Conservation (phyloP, 2,329 filamentous ascomycete species). For the Orbilia javanica region DNA sequence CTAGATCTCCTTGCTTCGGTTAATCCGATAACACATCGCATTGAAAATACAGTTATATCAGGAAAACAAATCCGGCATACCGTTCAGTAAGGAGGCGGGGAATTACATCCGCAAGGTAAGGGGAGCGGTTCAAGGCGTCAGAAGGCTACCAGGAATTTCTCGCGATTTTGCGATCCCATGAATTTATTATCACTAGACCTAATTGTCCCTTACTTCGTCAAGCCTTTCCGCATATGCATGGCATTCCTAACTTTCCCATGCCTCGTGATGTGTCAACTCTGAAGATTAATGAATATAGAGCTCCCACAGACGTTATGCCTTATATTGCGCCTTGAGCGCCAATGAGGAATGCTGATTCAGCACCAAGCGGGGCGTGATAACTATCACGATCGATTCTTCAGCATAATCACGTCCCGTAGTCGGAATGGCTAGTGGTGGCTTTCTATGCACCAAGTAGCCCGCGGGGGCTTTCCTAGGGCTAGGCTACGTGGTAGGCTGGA, state of each 20-base stretch:
- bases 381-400: background rate
- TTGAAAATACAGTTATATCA: conserved; percentile 8
- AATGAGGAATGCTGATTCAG: conserved; percentile 2
- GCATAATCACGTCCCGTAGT: background rate
- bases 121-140: background rate
- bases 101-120: conserved; percentile 5
- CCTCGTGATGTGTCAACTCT: background rate
- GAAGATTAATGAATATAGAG: background rate
- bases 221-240: background rate
- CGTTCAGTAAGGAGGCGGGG: conserved; percentile 8
- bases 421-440: background rate
- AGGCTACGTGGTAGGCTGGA: background rate
- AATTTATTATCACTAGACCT: background rate
- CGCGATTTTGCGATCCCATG: background rate
- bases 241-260: conserved; percentile 21
- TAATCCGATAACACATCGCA: background rate
- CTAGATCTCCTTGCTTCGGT: conserved; percentile 16
- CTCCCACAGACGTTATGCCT: background rate
- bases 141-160: conserved; percentile 7
- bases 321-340: conserved; percentile 6
- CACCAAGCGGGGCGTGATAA: background rate
- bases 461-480: background rate
- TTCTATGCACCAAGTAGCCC: background rate
- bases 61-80: conserved; percentile 14
- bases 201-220: background rate